Evolutionary conservation across 176 grass and related monocot species (phyloP), one percentile per base, ranked within the genome.

Genomic region (Saccharum officinarum): DNA sequence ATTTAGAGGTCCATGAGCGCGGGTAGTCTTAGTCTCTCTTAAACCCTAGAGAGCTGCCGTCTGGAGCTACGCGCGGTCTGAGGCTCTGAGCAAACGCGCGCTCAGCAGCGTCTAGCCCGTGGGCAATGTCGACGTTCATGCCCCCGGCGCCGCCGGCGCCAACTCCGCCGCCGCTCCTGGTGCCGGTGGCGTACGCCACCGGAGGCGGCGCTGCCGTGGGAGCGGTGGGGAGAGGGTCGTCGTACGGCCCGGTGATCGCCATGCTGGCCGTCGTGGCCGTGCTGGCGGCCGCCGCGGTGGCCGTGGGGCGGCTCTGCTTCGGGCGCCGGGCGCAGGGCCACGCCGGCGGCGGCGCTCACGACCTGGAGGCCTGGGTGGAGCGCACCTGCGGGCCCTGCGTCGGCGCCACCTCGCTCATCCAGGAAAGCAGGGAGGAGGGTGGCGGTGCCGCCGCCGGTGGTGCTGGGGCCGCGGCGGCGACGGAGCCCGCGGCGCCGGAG

Each of bases 281-380:
- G 82, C 85, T 95, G 13, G 90, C 85, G n/a, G 90, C 69, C 40
- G 77, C 76, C 37, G 87, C 93, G 14, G 64, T 87, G 23, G 86
- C 88, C 75, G 79, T 95, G 11, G 93, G 93, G 1, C 82, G 93
- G 23, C 54, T 95, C 64, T 95, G 93, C 85, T 92, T 80, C 78
- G 85, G 93, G 0, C 87, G 87, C 45, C 86, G 87, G 16, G 67
- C 82, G 26, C 67, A 75, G 46, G 92, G 86, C 11, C 80, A 22
- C 6, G 42, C 75, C 46, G 86, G 79, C 36, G 87, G 76, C 25
- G 87, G 76, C 34, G 83, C 70, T 41, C 81, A 73, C 75, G 87
- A 95, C 64, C 61, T 88, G 15, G 93, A 95, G 54, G 90, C 79
- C 28, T 90, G 87, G 93, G 70, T 92, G 75, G 90, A 95, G 93